Evolutionary conservation across 441 rosid genomes (phyloP).

Genomic region (Jatropha podagrica): DNA sequence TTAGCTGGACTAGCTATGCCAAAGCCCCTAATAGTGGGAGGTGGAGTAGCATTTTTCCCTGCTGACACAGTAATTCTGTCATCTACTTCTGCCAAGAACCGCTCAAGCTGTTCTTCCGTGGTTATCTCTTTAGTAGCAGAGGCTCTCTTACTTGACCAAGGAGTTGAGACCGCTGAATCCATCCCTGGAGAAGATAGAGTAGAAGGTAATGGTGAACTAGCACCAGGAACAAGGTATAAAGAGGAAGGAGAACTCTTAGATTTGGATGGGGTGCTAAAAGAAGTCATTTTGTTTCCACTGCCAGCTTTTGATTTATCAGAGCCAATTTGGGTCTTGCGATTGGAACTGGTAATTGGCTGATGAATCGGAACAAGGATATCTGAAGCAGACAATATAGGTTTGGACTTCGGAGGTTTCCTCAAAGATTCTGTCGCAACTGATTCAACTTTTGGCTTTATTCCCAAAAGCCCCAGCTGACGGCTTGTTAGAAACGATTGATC

Average conservation of each 20-base stretch:
- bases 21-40: conserved; percentile 65
- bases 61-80: conserved; percentile 75
- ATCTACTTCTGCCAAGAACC: conserved; percentile 77
- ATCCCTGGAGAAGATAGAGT: conserved; percentile 60
- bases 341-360: conserved; percentile 52
- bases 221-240: conserved; percentile 61
- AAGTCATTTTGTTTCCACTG: conserved; percentile 45
- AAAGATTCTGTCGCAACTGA: conserved; percentile 44
- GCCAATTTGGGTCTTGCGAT: conserved; percentile 46
- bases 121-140: conserved; percentile 58
- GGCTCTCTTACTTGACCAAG: conserved; percentile 73
- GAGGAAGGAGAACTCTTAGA: conserved; percentile 67
- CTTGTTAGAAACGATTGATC: conserved; percentile 53
- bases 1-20: conserved; percentile 68
- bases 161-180: conserved; percentile 61
- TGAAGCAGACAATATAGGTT: conserved; percentile 43
- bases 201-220: conserved; percentile 50
- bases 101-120: conserved; percentile 83
- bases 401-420: conserved; percentile 66
- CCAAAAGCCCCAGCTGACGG: conserved; percentile 74
- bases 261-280: conserved; percentile 58
- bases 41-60: conserved; percentile 72
- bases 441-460: conserved; percentile 62
- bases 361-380: conserved; percentile 89
- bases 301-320: conserved; percentile 51